A percentile compares a stretch with the other conserved stretches of the same genome.
These are phyloP conservation scores for Ceratocystis papillata DNA, from an alignment of 2,329 filamentous ascomycete genomes.

Conservation along the genomic window DNA sequence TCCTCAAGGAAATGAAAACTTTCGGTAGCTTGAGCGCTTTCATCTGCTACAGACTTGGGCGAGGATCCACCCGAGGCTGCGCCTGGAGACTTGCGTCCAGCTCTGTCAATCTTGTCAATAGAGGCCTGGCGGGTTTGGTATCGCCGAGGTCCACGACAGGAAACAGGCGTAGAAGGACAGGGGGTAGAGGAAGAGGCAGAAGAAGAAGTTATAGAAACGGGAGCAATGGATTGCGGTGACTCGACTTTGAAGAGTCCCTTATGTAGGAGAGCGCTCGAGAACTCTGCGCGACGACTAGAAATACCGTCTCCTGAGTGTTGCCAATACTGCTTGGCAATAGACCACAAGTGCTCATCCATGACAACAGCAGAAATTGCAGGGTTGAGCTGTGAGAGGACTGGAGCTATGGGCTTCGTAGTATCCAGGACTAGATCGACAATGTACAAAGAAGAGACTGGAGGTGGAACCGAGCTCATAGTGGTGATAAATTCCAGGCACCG, in stretches of 20 bases:
- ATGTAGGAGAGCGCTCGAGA: conserved; percentile 64
- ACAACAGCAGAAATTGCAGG: conserved; percentile 60
- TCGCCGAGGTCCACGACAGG: conserved; percentile 35
- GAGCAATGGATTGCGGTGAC: conserved; percentile 16
- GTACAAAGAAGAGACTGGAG: conserved; percentile 40
- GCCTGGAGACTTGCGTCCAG: conserved; percentile 13
- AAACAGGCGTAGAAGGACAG: conserved; percentile 29
- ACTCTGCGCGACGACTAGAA: conserved; percentile 83
- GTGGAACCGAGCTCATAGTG: conserved; percentile 37
- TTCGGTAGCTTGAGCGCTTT: conserved; percentile 41
- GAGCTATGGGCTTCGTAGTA: conserved; percentile 40
- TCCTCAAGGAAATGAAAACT: conserved; percentile 79
- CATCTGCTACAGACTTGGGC: conserved; percentile 25
- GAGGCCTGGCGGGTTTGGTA: conserved; percentile 21
- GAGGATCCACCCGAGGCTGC: conserved; percentile 22
- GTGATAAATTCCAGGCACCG: conserved; percentile 64
- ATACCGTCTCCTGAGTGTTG: conserved; percentile 90
- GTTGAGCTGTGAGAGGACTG: conserved; percentile 43
- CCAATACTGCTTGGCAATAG: conserved; percentile 87
- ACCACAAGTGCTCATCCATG: conserved; percentile 55
- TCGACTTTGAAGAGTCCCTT: conserved; percentile 46
- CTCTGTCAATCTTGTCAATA: conserved; percentile 19
- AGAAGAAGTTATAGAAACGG: neutral
- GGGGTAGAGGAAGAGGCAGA: conserved; percentile 28
- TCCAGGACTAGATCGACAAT: conserved; percentile 53